These are phyloP conservation scores for Chlorella ohadii DNA, from an alignment of 139 green algal genomes.

Conservation along the genomic window DNA sequence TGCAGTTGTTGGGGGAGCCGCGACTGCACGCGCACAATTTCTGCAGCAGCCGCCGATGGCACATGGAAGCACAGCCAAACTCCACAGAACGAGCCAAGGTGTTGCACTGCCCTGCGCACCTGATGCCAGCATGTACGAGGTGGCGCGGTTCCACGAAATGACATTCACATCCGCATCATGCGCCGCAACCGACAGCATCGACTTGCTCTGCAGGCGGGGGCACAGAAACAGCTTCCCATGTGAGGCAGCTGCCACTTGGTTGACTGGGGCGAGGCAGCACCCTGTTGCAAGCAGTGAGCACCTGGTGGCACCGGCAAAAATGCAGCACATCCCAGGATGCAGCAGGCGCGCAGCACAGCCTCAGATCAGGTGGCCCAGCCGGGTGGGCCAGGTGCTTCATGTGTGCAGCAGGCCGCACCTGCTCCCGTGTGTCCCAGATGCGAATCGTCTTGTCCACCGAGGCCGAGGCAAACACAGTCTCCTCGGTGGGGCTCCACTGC, in stretches of 20 bases:
- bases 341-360: too few relatives aligned
- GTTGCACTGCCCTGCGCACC: background rate
- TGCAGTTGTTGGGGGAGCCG: too few relatives aligned
- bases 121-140: slow-evolving; percentile 90
- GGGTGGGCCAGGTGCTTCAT: too few relatives aligned
- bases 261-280: background rate
- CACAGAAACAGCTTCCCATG: too few relatives aligned
- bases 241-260: background rate
- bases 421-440: slow-evolving; percentile 91
- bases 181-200: slow-evolving; percentile 62
- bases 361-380: too few relatives aligned
- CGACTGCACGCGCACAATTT: too few relatives aligned
- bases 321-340: too few relatives aligned
- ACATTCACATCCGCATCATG: slow-evolving; percentile 96
- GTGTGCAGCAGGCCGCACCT: slow-evolving; percentile 33
- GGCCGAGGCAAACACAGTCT: slow-evolving; percentile 90
- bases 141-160: slow-evolving; percentile 91
- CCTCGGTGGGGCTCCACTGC: slow-evolving; percentile 94
- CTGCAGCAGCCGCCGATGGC: too few relatives aligned
- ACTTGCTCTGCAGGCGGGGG: slow-evolving; percentile 1
- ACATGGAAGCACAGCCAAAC: too few relatives aligned
- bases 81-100: background rate
- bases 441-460: slow-evolving; percentile 82
- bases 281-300: too few relatives aligned
- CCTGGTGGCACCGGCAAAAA: too few relatives aligned